Conservation (phyloP, 805 yeast species). For the Metschnikowia lochheadii region DNA sequence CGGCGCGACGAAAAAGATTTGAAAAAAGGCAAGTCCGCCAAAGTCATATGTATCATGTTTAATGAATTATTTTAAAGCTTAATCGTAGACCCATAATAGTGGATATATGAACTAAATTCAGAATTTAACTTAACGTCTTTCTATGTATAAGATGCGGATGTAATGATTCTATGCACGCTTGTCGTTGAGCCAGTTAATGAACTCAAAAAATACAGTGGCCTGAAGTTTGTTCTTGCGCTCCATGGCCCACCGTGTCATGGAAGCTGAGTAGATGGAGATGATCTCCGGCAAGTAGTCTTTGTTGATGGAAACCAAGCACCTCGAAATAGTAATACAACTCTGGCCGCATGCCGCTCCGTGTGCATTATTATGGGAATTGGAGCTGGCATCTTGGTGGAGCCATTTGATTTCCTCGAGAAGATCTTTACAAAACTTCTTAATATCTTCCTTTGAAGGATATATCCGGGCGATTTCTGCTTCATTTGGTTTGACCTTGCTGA, state of each 20-base stretch:
- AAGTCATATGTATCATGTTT: background rate
- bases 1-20: background rate
- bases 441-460: conserved; percentile 16
- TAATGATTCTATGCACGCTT: conserved; percentile 2
- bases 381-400: conserved; percentile 44
- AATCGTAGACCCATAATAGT: no score
- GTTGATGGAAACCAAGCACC: conserved; percentile 43
- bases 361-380: conserved; percentile 43
- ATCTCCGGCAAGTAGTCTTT: conserved; percentile 38
- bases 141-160: background rate
- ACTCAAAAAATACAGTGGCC: conserved; percentile 64
- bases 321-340: conserved; percentile 61
- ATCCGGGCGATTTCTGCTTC: conserved; percentile 17
- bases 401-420: conserved; percentile 30
- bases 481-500: conserved; percentile 47
- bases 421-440: conserved; percentile 15
- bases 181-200: conserved; percentile 66
- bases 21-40: background rate
- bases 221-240: conserved; percentile 44
- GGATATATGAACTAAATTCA: no score
- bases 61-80: background rate
- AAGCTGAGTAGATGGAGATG: conserved; percentile 50
- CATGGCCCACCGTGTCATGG: conserved; percentile 60
- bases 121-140: no score
- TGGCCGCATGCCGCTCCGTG: conserved; percentile 58